These are phyloP conservation scores for Chaetomiaceae sp. DNA, from an alignment of 2,329 filamentous ascomycete genomes.

Conservation along the genomic window DNA sequence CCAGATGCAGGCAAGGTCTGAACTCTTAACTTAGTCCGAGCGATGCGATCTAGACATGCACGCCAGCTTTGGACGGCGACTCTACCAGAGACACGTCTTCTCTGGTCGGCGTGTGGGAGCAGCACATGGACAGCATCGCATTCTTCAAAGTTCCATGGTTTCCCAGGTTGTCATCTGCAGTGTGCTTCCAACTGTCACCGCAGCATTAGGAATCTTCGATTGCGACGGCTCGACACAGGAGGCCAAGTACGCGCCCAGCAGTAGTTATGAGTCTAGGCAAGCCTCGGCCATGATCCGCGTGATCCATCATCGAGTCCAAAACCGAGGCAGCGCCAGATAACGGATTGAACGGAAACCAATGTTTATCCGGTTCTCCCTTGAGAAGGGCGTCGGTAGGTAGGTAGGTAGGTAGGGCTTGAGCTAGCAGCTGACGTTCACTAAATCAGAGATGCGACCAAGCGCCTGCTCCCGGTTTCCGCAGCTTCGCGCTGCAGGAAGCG, in stretches of 20 bases:
- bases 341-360: neutral
- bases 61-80: conserved; percentile 6
- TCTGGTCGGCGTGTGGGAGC: neutral
- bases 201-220: neutral
- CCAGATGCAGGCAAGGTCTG: too few species aligned
- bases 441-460: neutral
- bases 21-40: too few species aligned
- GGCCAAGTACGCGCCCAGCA: neutral
- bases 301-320: neutral
- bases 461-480: neutral
- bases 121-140: neutral
- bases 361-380: neutral
- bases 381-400: too few species aligned
- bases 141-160: neutral
- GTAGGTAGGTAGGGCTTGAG: neutral
- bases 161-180: neutral
- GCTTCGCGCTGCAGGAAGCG: neutral
- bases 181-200: neutral
- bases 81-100: conserved; percentile 15
- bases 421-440: neutral
- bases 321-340: conserved; percentile 7
- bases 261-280: neutral
- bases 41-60: neutral
- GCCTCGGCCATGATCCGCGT: neutral
- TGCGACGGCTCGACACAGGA: neutral